Percentiles rank a stretch among this genome's conserved stretches.
Evolutionary conservation across 495 filamentous ascomycete species (phyloP).

Genomic region (Bombardia bombarda): DNA sequence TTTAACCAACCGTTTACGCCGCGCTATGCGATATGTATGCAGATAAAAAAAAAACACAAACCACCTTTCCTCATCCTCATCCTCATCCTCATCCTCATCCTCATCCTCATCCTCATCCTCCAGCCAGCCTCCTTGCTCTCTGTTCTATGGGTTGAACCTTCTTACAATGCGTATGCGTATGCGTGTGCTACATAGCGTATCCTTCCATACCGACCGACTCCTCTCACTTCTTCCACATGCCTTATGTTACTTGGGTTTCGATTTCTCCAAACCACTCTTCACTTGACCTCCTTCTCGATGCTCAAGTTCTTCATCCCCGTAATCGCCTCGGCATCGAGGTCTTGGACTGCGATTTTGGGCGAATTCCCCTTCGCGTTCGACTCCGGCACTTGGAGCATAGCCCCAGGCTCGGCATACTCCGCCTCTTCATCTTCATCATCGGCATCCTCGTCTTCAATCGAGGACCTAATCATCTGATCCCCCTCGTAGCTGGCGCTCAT

Average conservation of each 20-base stretch:
- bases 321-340: slow-evolving; percentile 41
- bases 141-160: too few species aligned
- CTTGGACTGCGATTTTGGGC: slow-evolving; percentile 17
- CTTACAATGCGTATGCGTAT: too few species aligned
- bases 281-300: slow-evolving; percentile 24
- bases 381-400: neutral
- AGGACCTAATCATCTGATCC: slow-evolving; percentile 18
- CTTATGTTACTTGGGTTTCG: slow-evolving; percentile 4
- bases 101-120: too few species aligned
- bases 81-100: too few species aligned
- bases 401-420: slow-evolving; percentile 19
- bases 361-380: slow-evolving; percentile 1
- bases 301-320: slow-evolving; percentile 39
- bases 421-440: slow-evolving; percentile 30
- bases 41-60: too few species aligned
- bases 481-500: slow-evolving; percentile 32
- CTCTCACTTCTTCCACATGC: neutral
- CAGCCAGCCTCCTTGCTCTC: neutral
- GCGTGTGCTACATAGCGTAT: too few species aligned
- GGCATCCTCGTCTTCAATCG: slow-evolving; percentile 22
- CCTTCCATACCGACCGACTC: too few species aligned
- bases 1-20: too few species aligned
- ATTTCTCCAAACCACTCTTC: too few species aligned
- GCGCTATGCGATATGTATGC: too few species aligned
- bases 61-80: too few species aligned